Evolutionary conservation across 2,329 filamentous ascomycete species (phyloP).

Genomic region (Pestalotiopsis fici): DNA sequence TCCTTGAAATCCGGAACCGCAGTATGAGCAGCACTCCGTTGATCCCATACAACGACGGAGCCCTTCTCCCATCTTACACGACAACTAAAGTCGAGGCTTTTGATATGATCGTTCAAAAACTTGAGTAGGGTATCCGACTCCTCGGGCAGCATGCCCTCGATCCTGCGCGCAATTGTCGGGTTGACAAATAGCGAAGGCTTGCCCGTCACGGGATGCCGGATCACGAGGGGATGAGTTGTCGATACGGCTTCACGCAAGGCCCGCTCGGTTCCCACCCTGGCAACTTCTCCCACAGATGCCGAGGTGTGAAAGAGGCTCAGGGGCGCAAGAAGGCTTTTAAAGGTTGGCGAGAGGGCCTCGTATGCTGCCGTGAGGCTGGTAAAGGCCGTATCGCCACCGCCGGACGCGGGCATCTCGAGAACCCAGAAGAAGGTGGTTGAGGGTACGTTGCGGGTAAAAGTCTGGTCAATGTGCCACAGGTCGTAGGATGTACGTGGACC

Average conservation of each 20-base stretch:
- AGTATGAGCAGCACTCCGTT: constrained; percentile 23
- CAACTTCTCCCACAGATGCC: constrained; percentile 29
- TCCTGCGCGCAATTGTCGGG: constrained; percentile 27
- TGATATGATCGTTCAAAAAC: constrained; percentile 29
- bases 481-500: constrained; percentile 27
- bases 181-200: constrained; percentile 28
- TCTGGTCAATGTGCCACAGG: constrained; percentile 34
- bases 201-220: constrained; percentile 28
- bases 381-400: constrained; percentile 30
- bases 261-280: constrained; percentile 25
- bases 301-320: constrained; percentile 20
- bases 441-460: constrained; percentile 30
- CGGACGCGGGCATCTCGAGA: constrained; percentile 24
- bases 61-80: constrained; percentile 29
- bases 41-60: constrained; percentile 31
- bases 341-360: constrained; percentile 27
- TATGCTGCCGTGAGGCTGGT: constrained; percentile 30
- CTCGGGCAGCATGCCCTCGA: constrained; percentile 29
- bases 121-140: constrained; percentile 27
- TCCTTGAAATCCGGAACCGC: constrained; percentile 31
- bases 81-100: constrained; percentile 31
- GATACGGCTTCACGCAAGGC: constrained; percentile 28
- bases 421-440: constrained; percentile 35
- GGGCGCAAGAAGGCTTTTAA: constrained; percentile 12
- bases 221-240: constrained; percentile 27